Evolutionary conservation across 805 yeast genomes (phyloP), one percentile per base, ranked within the genome.

Genomic region (Candida cerambycidarum): DNA sequence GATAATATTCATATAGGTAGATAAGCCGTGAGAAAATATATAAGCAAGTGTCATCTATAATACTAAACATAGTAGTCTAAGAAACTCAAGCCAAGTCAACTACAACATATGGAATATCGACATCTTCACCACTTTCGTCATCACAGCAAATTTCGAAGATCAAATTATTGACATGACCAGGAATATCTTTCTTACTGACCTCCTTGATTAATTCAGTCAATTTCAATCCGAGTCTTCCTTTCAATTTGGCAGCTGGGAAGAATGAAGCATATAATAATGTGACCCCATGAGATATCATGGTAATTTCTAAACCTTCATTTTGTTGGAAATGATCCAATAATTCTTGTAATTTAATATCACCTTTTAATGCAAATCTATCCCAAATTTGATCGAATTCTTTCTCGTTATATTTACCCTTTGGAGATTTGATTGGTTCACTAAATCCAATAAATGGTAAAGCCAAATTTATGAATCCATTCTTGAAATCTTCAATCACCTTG

Each of bases 371-470:
- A 63, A 92, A 92, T 62, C 98, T 79, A 58, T 89, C 97, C 99
- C 99, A 93, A 56, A 92, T 89, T 64, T 76, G 80, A 65, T 93
- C 99, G 57, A 87, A 84, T 50, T 73, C 75, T 60, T 84, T 86
- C 32, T 69, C 75, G 56, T 89, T 89, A 66, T 89, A 90, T 60
- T 83, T 80, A 44, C 86, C 85, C 66, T 86, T 82, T 36, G 85
- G 79, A 29, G 97, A 88, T 37, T 83, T 83, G 56, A 93, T 82
- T 41, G 99, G 99, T 69, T 93, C 99, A 9, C 97, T 88, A 62
- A 93, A 93, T 6, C 96, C 98, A 60, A 93, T 81, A 73, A 93
- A 93, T 48, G 99, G 98, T 48, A 93, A 1, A 97, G 53, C 53
- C 37, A 49, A 46, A 34, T 49, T 49, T n/a, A 49, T 46, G 32